Conservation (phyloP, 2,329 filamentous ascomycete genomes). For the Raffaelea deltoideospora region DNA sequence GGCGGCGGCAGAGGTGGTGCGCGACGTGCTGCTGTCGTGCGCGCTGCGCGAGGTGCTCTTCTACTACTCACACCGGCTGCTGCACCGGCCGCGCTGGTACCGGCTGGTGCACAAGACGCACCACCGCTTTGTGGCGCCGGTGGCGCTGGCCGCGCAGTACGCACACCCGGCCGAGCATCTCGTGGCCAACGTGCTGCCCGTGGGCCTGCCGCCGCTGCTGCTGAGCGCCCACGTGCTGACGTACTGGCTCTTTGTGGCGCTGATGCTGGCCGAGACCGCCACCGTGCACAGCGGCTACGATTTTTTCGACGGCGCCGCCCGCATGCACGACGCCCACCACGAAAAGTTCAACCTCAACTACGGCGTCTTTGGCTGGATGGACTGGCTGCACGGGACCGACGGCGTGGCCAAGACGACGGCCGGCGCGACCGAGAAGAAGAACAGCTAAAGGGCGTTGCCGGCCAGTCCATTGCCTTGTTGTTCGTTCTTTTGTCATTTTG, state of each 20-base stretch:
- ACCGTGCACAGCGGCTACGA: slow-evolving; percentile 44
- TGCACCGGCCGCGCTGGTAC: slow-evolving; percentile 35
- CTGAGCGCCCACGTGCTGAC: slow-evolving; percentile 34
- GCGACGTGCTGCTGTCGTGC: slow-evolving; percentile 25
- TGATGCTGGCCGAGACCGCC: slow-evolving; percentile 33
- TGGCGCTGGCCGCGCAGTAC: slow-evolving; percentile 39
- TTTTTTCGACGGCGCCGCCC: slow-evolving; percentile 30
- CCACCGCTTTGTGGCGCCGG: slow-evolving; percentile 39
- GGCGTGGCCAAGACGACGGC: slow-evolving; percentile 15
- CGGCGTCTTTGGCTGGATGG: slow-evolving; percentile 34
- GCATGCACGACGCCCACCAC: slow-evolving; percentile 41
- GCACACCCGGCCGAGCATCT: slow-evolving; percentile 42
- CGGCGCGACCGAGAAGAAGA: slow-evolving; percentile 4
- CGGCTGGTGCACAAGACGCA: slow-evolving; percentile 37
- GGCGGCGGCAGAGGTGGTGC: slow-evolving; percentile 16
- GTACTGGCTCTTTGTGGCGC: slow-evolving; percentile 32
- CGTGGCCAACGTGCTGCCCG: slow-evolving; percentile 35
- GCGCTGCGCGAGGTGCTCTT: slow-evolving; percentile 34
- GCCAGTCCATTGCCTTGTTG: too few relatives aligned
- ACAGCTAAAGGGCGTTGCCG: too few relatives aligned
- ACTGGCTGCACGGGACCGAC: slow-evolving; percentile 38
- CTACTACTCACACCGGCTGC: slow-evolving; percentile 38
- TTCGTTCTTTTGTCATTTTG: too few relatives aligned
- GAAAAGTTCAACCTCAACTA: slow-evolving; percentile 40
- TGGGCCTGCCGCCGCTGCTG: slow-evolving; percentile 31